Evolutionary conservation across 306 rosid genomes (phyloP).

Genomic region (Trifolium repens): DNA sequence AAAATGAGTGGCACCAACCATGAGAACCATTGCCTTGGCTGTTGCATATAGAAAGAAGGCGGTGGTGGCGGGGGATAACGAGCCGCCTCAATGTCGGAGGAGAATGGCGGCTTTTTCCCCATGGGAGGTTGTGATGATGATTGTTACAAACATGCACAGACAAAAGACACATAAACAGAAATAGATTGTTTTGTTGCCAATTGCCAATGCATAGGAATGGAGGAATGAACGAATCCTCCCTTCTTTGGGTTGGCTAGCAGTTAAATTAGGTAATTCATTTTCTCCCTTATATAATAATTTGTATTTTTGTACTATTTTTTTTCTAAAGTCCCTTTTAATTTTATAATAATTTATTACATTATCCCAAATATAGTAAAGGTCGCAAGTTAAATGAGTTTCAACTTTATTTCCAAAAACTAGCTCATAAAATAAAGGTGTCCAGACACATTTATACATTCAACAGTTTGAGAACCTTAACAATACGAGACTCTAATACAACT

Average conservation of each 20-base stretch:
- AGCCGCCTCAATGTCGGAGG: slow-evolving; percentile 64
- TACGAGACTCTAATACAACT: not conserved
- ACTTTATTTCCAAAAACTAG: no score
- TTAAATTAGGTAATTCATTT: slow-evolving; percentile 59
- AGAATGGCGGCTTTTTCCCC: slow-evolving; percentile 61
- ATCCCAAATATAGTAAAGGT: not conserved
- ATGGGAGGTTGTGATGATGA: slow-evolving; percentile 33
- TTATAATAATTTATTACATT: not conserved
- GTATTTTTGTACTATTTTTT: not conserved
- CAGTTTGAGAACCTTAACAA: not conserved
- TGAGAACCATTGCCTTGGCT: slow-evolving; percentile 56
- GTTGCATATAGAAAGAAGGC: slow-evolving; percentile 52
- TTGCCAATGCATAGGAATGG: slow-evolving; percentile 21
- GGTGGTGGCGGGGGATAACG: slow-evolving; percentile 48
- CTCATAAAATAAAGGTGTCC: no score
- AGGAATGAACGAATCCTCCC: slow-evolving; percentile 33
- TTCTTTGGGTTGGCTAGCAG: slow-evolving; percentile 39
- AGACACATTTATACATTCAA: no score
- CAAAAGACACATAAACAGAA: slow-evolving; percentile 6
- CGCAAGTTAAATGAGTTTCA: no score
- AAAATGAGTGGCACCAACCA: slow-evolving; percentile 77
- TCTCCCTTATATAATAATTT: slow-evolving; percentile 43
- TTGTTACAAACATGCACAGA: slow-evolving; percentile 33
- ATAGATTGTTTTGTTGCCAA: slow-evolving; percentile 39
- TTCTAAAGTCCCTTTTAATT: not conserved